phyloP scores from a whole-genome alignment of 495 filamentous ascomycete genomes.

The Pyrenopolyporus hunteri region DNA sequence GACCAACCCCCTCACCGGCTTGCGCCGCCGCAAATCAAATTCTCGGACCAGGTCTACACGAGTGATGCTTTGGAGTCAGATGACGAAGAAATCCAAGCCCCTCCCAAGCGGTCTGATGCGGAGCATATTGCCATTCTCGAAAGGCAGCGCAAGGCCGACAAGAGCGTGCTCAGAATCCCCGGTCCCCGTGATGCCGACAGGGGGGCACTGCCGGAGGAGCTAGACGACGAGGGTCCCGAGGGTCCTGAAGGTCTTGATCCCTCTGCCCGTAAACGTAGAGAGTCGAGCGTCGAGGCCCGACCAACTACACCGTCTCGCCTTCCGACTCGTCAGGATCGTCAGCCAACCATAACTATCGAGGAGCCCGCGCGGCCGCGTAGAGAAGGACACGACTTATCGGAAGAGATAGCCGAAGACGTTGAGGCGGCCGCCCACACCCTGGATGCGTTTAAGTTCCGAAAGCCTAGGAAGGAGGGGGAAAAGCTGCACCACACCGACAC shows the following conservation, averaged over 20 bases:
- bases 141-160: conserved; percentile 76
- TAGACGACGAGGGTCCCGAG: conserved; percentile 37
- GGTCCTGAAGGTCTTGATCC: conserved; percentile 31
- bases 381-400: conserved; percentile 38
- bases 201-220: conserved; percentile 69
- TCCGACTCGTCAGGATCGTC: conserved; percentile 47
- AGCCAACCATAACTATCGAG: conserved; percentile 68
- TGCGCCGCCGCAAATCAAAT: conserved; percentile 59
- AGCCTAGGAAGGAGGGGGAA: conserved; percentile 41
- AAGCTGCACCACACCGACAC: conserved; percentile 38
- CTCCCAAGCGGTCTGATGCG: conserved; percentile 66
- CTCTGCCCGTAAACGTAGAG: conserved; percentile 20
- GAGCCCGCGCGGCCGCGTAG: conserved; percentile 56
- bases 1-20: conserved; percentile 12
- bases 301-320: conserved; percentile 34
- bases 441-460: conserved; percentile 45
- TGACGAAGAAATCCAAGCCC: conserved; percentile 48
- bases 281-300: conserved; percentile 34
- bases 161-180: conserved; percentile 80
- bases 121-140: conserved; percentile 87
- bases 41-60: conserved; percentile 64
- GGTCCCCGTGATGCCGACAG: conserved; percentile 85
- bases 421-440: conserved; percentile 43
- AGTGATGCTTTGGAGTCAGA: conserved; percentile 47
- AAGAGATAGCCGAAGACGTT: conserved; percentile 47